Conservation (phyloP, 805 yeast species). For the Monosporozyma siamensis region DNA sequence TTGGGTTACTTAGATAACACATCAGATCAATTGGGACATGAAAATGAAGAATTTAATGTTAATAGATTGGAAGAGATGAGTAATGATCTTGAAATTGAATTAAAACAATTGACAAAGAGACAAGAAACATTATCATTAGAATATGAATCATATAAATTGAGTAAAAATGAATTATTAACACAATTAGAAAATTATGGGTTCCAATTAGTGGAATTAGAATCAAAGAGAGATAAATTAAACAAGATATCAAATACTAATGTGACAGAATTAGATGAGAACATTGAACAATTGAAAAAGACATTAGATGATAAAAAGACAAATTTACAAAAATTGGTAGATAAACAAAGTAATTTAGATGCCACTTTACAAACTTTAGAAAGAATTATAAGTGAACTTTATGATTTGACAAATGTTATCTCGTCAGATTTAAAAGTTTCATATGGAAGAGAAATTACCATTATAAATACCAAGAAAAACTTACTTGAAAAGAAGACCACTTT, state of each 20-base stretch:
- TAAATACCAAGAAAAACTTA: slow-evolving; percentile 41
- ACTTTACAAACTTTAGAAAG: slow-evolving; percentile 51
- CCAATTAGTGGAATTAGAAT: slow-evolving; percentile 44
- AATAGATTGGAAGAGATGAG: slow-evolving; percentile 42
- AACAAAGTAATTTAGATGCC: slow-evolving; percentile 41
- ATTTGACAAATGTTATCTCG: slow-evolving; percentile 34
- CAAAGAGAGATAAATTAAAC: slow-evolving; percentile 50
- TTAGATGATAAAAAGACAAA: slow-evolving; percentile 34
- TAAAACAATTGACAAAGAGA: slow-evolving; percentile 47
- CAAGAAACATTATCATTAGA: slow-evolving; percentile 57
- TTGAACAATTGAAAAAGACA: slow-evolving; percentile 39
- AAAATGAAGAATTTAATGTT: slow-evolving; percentile 21
- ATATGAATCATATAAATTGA: slow-evolving; percentile 53
- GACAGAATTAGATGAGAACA: slow-evolving; percentile 41
- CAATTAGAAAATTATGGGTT: slow-evolving; percentile 54
- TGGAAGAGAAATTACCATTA: slow-evolving; percentile 33
- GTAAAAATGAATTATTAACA: slow-evolving; percentile 48
- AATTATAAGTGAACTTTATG: slow-evolving; percentile 23
- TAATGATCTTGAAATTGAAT: slow-evolving; percentile 48
- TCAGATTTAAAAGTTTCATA: slow-evolving; percentile 37
- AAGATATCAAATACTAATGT: slow-evolving; percentile 55
- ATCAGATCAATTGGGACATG: no score
- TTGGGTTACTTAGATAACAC: slow-evolving; percentile 14
- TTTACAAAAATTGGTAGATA: slow-evolving; percentile 36
- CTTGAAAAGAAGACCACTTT: slow-evolving; percentile 35